A percentile compares a stretch with the other conserved stretches of the same genome.
Evolutionary conservation across 75 land plant species (phyloP).

Genomic region (Larix kaempferi): DNA sequence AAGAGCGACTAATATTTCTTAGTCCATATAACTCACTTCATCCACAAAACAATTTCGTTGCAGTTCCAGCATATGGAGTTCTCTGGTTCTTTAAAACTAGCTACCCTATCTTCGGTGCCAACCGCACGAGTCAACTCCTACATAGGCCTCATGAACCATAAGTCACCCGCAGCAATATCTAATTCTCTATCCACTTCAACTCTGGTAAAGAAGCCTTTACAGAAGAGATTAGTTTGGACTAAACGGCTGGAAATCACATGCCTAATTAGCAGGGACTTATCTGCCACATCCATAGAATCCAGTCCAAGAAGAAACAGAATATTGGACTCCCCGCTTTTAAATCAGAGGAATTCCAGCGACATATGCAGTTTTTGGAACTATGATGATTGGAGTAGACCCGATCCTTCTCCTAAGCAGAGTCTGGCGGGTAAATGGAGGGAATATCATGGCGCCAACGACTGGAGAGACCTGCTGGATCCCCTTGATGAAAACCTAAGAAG

Average conservation of each 20-base stretch:
- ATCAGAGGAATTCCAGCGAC: too few species aligned
- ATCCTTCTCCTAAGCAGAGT: slow-evolving; percentile 30
- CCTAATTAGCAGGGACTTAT: neutral
- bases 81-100: neutral
- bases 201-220: neutral
- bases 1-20: too few species aligned
- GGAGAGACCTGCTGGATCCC: slow-evolving; percentile 66
- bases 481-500: slow-evolving; percentile 56
- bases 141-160: neutral
- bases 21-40: too few species aligned
- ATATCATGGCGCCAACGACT: slow-evolving; percentile 47
- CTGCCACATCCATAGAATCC: neutral
- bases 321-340: neutral
- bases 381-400: too few species aligned
- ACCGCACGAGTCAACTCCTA: neutral
- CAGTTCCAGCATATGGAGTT: neutral
- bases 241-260: neutral
- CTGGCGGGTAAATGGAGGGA: slow-evolving; percentile 39
- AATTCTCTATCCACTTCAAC: neutral
- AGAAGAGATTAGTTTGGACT: neutral
- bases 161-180: neutral
- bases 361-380: too few species aligned
- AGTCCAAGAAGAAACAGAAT: neutral
- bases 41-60: too few species aligned
- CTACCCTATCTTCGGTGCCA: neutral